Base-by-base conservation (phyloP, 2,329 filamentous ascomycete genomes). In the Lachnellula cervina region DNA sequence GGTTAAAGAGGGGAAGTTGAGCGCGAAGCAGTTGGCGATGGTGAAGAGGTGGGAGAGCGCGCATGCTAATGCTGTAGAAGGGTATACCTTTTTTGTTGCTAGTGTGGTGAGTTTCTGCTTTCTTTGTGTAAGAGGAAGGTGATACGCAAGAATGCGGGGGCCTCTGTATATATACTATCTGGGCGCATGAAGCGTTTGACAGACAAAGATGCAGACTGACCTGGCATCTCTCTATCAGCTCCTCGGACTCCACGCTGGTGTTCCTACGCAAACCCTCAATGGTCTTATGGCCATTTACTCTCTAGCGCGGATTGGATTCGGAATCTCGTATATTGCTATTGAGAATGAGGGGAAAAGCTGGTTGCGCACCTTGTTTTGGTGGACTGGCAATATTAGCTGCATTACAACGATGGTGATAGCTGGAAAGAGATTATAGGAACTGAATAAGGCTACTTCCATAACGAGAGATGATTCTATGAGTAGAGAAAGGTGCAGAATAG, bases 1-100 rank as follows among this genome's bases (percentile, higher is more conserved):
- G 37, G 37, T 40, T 17, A 40, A 13, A 40, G 72, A 73, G 3
- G 74, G 74, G 3, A 76, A 76, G 59, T 67, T 80, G 44, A 76
- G 72, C 0, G 70, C 69, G 38, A 59, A 55, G 23, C 72, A 75
- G 57, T 68, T 79, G 16, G 66, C 73, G 3, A 74, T 72, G 67
- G 62, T 79, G 17, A 70, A 70, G 49, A 73, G 77, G 32, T 71
- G 73, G 58, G 74, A 78, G 55, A 62, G 69, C 4, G 76, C 75
- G n/a, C 73, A 76, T 57, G 73, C 74, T 13, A 80, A 79, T 53
- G 71, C 74, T 0, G 71, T 78, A 2, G 77, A 74, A 55, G 70
- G 74, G 55, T 76, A 68, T 53, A 58, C 72, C 0, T 54, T 77
- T 1, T 73, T 78, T 55, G 60, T 66, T 0, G 67, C 63, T 0